These are phyloP conservation scores for Botryotinia convoluta DNA, from an alignment of 2,329 filamentous ascomycete genomes.

Conservation along the genomic window DNA sequence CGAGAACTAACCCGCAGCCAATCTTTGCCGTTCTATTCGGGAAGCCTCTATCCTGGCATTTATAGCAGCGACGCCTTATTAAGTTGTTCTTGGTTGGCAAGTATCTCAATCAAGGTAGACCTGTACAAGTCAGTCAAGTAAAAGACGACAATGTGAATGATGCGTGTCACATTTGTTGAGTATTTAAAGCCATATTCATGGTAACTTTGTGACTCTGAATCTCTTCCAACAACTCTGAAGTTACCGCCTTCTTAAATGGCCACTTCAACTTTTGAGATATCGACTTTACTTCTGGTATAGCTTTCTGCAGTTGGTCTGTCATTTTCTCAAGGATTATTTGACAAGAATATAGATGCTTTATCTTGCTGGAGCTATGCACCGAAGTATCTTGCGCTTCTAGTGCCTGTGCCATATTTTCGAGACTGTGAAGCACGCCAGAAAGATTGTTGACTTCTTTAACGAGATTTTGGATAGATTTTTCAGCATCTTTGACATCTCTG, in stretches of 20 bases:
- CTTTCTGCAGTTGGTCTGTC: conserved; percentile 12
- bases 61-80: not conserved
- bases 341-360: conserved; percentile 24
- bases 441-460: conserved; percentile 21
- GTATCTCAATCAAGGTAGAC: conserved; percentile 7
- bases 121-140: not conserved
- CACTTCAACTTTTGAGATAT: conserved; percentile 21
- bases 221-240: conserved; percentile 21
- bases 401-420: not conserved
- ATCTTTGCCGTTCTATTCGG: not conserved
- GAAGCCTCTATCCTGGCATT: not conserved
- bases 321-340: conserved; percentile 22
- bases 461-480: conserved; percentile 5
- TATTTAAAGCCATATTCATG: conserved; percentile 24
- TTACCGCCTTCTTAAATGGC: conserved; percentile 21
- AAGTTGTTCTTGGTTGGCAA: conserved; percentile 6
- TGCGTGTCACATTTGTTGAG: conserved; percentile 21
- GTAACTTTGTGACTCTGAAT: conserved; percentile 25
- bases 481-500: conserved; percentile 19
- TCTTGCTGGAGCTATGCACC: not conserved
- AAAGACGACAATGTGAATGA: not conserved
- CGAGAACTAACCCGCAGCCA: not conserved
- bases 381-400: not conserved
- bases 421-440: conserved; percentile 19
- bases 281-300: not conserved